Conservation (phyloP, 345 rosid species). For the Melaleuca quinquenervia region DNA sequence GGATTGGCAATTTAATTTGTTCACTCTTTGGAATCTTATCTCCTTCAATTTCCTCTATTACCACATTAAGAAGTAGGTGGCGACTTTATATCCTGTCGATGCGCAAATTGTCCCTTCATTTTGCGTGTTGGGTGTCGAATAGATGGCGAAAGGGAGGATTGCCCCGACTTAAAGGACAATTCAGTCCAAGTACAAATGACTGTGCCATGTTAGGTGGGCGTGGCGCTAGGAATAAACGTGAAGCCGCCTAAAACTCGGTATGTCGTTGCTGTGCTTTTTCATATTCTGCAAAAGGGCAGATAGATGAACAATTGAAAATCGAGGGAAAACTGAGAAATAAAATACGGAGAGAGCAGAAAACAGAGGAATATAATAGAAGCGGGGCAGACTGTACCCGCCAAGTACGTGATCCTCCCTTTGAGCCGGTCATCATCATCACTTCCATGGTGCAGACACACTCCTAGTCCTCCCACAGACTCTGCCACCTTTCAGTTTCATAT, state of each 20-base stretch:
- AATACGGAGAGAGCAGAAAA: not conserved
- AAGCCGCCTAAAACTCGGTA: not conserved
- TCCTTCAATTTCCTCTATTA: not conserved
- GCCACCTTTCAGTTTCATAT: not conserved
- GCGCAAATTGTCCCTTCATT: not conserved
- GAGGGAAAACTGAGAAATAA: not conserved
- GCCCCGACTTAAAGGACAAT: not conserved
- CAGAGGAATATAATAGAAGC: not conserved
- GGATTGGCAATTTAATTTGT: no score
- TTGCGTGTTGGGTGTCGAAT: not conserved
- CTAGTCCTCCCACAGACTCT: not conserved
- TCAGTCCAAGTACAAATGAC: not conserved
- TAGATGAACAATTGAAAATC: not conserved
- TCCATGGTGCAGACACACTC: not conserved
- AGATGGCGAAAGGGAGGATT: not conserved
- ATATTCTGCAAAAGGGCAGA: not conserved
- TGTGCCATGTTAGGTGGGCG: not conserved
- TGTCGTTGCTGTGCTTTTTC: not conserved
- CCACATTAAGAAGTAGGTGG: not conserved
- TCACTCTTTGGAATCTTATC: not conserved
- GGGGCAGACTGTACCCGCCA: constrained; percentile 21
- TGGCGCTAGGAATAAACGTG: not conserved
- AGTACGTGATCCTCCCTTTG: constrained; percentile 18
- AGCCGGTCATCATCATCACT: constrained; percentile 2
- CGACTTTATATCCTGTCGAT: not conserved